These are phyloP conservation scores for Botrytis tulipae DNA, from an alignment of 2,329 filamentous ascomycete genomes.

Conservation along the genomic window DNA sequence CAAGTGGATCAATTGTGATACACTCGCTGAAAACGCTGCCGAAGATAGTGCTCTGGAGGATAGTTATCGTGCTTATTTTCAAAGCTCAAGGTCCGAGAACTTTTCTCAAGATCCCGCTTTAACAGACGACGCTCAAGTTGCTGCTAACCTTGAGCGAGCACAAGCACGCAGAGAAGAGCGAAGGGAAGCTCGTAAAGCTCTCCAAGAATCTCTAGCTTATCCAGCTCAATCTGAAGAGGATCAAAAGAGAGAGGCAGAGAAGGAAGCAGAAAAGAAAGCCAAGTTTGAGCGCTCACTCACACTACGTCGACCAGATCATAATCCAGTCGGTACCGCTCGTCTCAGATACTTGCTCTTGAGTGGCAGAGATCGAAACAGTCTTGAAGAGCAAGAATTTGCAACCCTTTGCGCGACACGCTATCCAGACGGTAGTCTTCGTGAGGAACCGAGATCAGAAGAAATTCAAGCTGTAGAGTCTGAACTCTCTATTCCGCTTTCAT, in stretches of 20 bases:
- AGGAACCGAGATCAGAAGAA: background rate
- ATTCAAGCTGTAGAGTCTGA: background rate
- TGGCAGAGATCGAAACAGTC: background rate
- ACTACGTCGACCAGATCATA: background rate
- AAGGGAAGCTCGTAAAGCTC: background rate
- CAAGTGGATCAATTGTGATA: conserved; percentile 15
- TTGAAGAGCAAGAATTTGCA: background rate
- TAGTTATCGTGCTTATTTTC: background rate
- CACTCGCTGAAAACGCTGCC: background rate
- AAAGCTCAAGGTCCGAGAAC: background rate
- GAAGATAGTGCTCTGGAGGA: background rate
- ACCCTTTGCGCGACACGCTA: background rate
- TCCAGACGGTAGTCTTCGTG: conserved; percentile 5
- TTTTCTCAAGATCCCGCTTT: background rate
- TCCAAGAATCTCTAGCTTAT: background rate
- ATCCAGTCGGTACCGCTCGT: background rate
- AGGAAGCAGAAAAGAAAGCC: background rate
- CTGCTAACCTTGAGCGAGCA: background rate
- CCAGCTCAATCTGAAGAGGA: background rate
- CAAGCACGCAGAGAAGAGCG: background rate
- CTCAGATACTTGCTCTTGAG: background rate
- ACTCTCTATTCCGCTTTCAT: background rate
- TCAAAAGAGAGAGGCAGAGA: background rate
- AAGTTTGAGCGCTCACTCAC: background rate
- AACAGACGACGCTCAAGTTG: background rate